Evolutionary conservation across 2,329 filamentous ascomycete genomes (phyloP), one percentile per base, ranked within the genome.

Genomic region (Neofusicoccum sp.): DNA sequence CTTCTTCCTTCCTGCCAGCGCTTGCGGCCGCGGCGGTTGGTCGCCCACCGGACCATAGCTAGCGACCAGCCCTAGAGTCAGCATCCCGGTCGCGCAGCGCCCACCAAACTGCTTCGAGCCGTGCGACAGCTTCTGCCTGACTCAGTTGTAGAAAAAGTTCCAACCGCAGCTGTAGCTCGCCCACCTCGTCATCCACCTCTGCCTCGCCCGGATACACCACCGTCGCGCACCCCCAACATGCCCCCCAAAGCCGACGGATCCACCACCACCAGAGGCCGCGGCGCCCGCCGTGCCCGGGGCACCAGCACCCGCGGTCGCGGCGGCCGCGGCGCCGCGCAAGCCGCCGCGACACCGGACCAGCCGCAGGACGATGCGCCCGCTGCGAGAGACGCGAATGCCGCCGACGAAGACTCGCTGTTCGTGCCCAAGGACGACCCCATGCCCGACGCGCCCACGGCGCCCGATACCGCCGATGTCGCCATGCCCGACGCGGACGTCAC

Each of bases 231-330:
- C n/a, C 3, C 41, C 53, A 43, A 60, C 64, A 74, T 74, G 72
- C 71, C 71, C 41, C 71, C 71, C 44, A 72, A 71, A 65, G 61
- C 64, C 67, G 49, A 58, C 34, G 26, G 54, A 57, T n/a, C n/a
- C n/a, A n/a, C n/a, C n/a, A 34, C 36, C 3, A 43, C 28, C 14
- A 66, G 68, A 2, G 66, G 69, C 14, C 68, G 68, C 2, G 41
- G 63, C 49, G 63, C 63, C 36, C 62, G 62, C 6, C 54, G 51
- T 31, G 63, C 26, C 68, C 57, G 68, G 64, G 60, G 69, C 65
- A 12, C 67, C 63, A 31, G 53, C 63, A 24, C 56, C 63, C 54
- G 61, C 61, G 9, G 60, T 61, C 40, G 54, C 62, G 28, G 60
- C 67, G 20, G 62, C 57, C 33, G 33, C 47, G 30, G 61, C 48